Percentiles rank a stretch among this genome's conserved stretches.
These are phyloP conservation scores for Saturnispora zaruensis DNA, from an alignment of 805 yeast genomes.

Conservation along the genomic window DNA sequence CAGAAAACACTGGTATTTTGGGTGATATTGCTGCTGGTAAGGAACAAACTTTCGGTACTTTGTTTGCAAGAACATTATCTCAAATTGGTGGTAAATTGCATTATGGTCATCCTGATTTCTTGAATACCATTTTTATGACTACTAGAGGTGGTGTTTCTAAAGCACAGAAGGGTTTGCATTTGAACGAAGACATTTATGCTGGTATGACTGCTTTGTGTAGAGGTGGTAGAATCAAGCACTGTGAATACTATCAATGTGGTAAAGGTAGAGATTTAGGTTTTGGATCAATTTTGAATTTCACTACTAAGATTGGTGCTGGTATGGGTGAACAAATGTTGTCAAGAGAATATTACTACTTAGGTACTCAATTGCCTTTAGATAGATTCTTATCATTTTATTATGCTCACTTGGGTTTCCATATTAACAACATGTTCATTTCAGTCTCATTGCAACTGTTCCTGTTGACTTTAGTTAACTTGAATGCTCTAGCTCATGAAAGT, in stretches of 20 bases:
- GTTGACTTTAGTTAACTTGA: slow-evolving; percentile 61
- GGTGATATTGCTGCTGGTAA: slow-evolving; percentile 91
- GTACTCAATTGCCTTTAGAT: slow-evolving; percentile 73
- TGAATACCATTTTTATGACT: slow-evolving; percentile 66
- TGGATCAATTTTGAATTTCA: slow-evolving; percentile 77
- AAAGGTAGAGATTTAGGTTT: slow-evolving; percentile 86
- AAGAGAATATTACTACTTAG: slow-evolving; percentile 73
- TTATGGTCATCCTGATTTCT: slow-evolving; percentile 85
- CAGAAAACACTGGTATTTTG: slow-evolving; percentile 75
- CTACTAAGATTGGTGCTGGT: slow-evolving; percentile 86
- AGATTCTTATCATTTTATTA: slow-evolving; percentile 76
- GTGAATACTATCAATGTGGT: slow-evolving; percentile 86
- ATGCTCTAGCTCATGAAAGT: slow-evolving; percentile 65
- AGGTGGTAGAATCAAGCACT: slow-evolving; percentile 83
- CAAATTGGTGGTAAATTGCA: slow-evolving; percentile 81
- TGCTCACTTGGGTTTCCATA: slow-evolving; percentile 83
- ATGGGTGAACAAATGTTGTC: slow-evolving; percentile 88
- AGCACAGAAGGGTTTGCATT: slow-evolving; percentile 78
- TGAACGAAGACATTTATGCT: slow-evolving; percentile 83
- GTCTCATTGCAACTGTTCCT: slow-evolving; percentile 65
- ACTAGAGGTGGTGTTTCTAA: slow-evolving; percentile 86
- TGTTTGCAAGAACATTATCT: slow-evolving; percentile 75
- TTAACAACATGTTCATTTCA: slow-evolving; percentile 71
- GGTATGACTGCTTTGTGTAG: slow-evolving; percentile 78
- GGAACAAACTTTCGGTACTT: slow-evolving; percentile 82